Evolutionary conservation across 441 rosid species (phyloP).

Genomic region (Eruca vesicaria): DNA sequence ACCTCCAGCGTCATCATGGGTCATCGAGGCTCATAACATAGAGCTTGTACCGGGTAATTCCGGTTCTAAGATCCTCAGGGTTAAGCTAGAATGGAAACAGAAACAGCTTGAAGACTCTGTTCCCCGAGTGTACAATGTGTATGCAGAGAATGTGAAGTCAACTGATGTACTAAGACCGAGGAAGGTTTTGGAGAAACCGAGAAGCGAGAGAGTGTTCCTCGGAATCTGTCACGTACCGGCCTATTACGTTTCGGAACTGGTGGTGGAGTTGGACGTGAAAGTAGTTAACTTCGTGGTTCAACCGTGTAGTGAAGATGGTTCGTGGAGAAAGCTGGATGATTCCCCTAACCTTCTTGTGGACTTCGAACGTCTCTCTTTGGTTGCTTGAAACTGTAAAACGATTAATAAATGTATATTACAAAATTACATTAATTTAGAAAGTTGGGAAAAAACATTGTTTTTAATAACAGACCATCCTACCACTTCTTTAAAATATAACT

Average conservation of each 20-base stretch:
- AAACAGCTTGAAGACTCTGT: conserved; percentile 28
- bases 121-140: conserved; percentile 54
- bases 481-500: no score
- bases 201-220: conserved; percentile 37
- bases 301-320: conserved; percentile 43
- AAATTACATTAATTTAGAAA: background rate
- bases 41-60: conserved; percentile 44
- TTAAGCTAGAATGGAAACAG: conserved; percentile 54
- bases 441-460: background rate
- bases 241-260: conserved; percentile 58
- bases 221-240: conserved; percentile 57
- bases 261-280: conserved; percentile 41
- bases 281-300: conserved; percentile 61
- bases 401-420: no score
- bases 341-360: conserved; percentile 49
- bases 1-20: conserved; percentile 52
- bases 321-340: conserved; percentile 43
- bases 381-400: background rate
- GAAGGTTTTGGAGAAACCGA: conserved; percentile 21
- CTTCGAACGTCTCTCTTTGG: conserved; percentile 32
- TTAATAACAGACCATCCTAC: no score
- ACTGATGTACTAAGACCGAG: conserved; percentile 15
- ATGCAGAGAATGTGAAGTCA: conserved; percentile 42
- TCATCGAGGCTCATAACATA: conserved; percentile 43
- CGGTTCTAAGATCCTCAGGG: conserved; percentile 42